Percentiles rank a stretch among this genome's conserved stretches.
Conservation (phyloP, 2,329 filamentous ascomycete genomes). For the Daldinia eschscholtzii region DNA sequence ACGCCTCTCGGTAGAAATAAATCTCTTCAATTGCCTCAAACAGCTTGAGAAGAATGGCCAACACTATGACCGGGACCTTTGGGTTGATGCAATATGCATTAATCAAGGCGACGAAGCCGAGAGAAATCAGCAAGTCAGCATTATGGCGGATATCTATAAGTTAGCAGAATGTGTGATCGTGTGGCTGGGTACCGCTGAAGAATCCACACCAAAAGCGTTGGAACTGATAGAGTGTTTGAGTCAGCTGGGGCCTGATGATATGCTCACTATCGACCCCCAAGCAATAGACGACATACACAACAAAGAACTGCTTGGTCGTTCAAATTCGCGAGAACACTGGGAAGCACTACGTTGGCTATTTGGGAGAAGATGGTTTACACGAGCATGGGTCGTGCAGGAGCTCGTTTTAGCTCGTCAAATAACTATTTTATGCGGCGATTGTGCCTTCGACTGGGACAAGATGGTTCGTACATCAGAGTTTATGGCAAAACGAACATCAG, state of each 20-base stretch:
- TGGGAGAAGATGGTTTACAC: slow-evolving; percentile 40
- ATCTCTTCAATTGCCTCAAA: slow-evolving; percentile 39
- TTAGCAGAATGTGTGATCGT: slow-evolving; percentile 35
- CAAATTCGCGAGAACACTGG: slow-evolving; percentile 34
- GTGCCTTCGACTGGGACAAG: slow-evolving; percentile 32
- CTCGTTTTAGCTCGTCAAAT: slow-evolving; percentile 35
- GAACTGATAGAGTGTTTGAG: slow-evolving; percentile 28
- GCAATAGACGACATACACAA: slow-evolving; percentile 13
- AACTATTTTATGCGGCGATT: slow-evolving; percentile 36
- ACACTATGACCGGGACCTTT: slow-evolving; percentile 32
- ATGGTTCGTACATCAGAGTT: slow-evolving; percentile 36
- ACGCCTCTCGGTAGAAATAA: slow-evolving; percentile 32
- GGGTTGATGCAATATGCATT: slow-evolving; percentile 41
- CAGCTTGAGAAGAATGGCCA: slow-evolving; percentile 32
- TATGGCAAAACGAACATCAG: slow-evolving; percentile 28
- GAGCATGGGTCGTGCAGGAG: slow-evolving; percentile 45
- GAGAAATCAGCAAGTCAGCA: slow-evolving; percentile 32
- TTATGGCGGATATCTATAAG: slow-evolving; percentile 38
- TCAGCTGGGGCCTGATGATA: slow-evolving; percentile 13
- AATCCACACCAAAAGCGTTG: slow-evolving; percentile 24
- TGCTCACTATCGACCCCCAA: slow-evolving; percentile 12
- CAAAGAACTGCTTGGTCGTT: neutral
- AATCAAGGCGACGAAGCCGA: slow-evolving; percentile 28
- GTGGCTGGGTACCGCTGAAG: slow-evolving; percentile 38
- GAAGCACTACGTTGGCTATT: slow-evolving; percentile 35